These are phyloP conservation scores for Lachancea lanzarotensis DNA, from an alignment of 805 yeast genomes.

Conservation along the genomic window DNA sequence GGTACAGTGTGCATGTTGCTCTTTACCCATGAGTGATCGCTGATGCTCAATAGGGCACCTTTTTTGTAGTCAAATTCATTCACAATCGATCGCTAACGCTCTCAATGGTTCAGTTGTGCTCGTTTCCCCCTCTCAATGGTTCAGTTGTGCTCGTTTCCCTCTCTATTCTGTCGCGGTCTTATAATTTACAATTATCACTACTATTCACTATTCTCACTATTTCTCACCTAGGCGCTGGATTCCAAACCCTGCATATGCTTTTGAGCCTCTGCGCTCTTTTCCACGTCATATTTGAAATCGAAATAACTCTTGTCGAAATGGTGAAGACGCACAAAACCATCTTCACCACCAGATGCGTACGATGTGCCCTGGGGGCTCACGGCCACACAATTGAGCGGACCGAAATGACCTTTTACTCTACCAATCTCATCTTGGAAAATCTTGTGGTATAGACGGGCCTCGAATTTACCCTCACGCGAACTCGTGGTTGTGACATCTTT, in stretches of 20 bases:
- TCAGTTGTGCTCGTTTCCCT: too few relatives aligned
- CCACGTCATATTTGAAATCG: constrained; percentile 90
- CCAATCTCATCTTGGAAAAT: constrained; percentile 94
- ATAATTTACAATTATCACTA: constrained; percentile 2
- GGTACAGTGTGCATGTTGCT: too few relatives aligned
- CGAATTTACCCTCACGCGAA: constrained; percentile 89
- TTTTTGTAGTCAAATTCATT: too few relatives aligned
- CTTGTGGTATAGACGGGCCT: constrained; percentile 93
- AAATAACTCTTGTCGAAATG: constrained; percentile 87
- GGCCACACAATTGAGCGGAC: constrained; percentile 92
- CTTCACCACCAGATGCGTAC: constrained; percentile 97
- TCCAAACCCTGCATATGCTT: constrained; percentile 26
- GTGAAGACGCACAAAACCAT: constrained; percentile 93
- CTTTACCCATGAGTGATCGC: too few relatives aligned
- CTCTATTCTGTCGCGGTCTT: constrained; percentile 1
- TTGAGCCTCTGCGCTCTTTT: constrained; percentile 59
- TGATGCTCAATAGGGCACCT: too few relatives aligned
- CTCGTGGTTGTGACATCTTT: constrained; percentile 97
- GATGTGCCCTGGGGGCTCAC: constrained; percentile 91
- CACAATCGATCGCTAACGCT: too few relatives aligned
- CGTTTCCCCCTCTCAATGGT: too few relatives aligned
- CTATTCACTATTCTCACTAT: background rate
- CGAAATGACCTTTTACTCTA: constrained; percentile 96
- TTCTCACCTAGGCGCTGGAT: constrained; percentile 3
- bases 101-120: too few relatives aligned